phyloP scores from a whole-genome alignment of 257 asterid species.

The Capsicum chinense region DNA sequence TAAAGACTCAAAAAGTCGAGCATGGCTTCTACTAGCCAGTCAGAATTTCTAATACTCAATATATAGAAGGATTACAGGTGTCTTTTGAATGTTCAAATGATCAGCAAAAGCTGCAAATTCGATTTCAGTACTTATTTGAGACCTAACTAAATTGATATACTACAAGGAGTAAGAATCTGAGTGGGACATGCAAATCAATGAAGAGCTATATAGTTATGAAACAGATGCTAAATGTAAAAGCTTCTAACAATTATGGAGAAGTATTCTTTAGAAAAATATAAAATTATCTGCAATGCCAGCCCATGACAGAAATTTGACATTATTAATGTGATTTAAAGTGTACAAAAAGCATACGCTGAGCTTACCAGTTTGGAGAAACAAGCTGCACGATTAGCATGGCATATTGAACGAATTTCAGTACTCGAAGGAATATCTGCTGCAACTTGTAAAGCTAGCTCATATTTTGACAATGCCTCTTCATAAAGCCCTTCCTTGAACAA shows the following conservation, averaged over 20 bases:
- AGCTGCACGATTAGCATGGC: constrained; percentile 86
- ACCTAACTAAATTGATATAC: not conserved
- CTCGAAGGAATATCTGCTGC: constrained; percentile 64
- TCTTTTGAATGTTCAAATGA: not conserved
- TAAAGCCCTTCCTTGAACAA: constrained; percentile 67
- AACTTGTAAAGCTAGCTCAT: constrained; percentile 73
- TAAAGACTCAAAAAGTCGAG: not conserved
- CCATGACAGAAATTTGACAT: not conserved
- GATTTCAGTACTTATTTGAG: not conserved
- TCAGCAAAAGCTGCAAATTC: not conserved
- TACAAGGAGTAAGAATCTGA: not conserved
- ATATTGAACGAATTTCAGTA: constrained; percentile 70
- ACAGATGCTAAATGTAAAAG: not conserved
- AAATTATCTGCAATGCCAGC: not conserved
- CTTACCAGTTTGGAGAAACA: constrained; percentile 87
- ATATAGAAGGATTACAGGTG: not conserved
- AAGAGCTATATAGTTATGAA: not conserved
- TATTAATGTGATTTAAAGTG: not conserved
- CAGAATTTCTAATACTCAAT: not conserved
- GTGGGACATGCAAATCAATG: not conserved
- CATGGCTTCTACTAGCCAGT: not conserved
- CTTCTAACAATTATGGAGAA: not conserved
- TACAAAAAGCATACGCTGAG: not conserved
- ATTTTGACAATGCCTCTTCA: constrained; percentile 80
- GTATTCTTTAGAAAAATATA: not conserved